phyloP scores from a whole-genome alignment of 1,284 basidiomycete genomes.

The Filobasidium uniguttulatum region DNA sequence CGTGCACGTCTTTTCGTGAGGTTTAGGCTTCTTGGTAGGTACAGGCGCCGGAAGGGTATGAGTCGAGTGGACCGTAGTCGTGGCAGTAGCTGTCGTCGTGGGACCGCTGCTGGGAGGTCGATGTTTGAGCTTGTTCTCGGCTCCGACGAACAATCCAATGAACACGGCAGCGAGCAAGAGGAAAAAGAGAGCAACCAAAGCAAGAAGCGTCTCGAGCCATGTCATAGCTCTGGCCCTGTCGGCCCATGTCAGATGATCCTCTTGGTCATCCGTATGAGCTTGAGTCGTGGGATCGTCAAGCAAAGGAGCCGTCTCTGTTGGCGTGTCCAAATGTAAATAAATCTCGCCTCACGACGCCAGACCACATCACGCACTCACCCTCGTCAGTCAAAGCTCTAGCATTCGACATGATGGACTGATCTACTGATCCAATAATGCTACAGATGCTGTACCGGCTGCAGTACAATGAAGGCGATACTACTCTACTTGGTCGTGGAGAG shows the following conservation, averaged over 20 bases:
- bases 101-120: slow-evolving; percentile 36
- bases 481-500: too few relatives aligned
- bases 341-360: too few relatives aligned
- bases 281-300: slow-evolving; percentile 21
- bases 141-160: slow-evolving; percentile 81
- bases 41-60: slow-evolving; percentile 32
- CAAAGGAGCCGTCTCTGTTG: slow-evolving; percentile 36
- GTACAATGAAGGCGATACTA: too few relatives aligned
- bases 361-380: slow-evolving; percentile 23
- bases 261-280: slow-evolving; percentile 4
- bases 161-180: slow-evolving; percentile 72
- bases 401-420: slow-evolving; percentile 24
- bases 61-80: slow-evolving; percentile 25
- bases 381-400: slow-evolving; percentile 35
- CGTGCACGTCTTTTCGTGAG: slow-evolving; percentile 51
- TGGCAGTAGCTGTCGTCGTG: slow-evolving; percentile 28
- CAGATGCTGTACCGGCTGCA: not conserved
- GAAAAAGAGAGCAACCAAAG: slow-evolving; percentile 57
- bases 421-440: not conserved
- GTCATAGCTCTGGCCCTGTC: slow-evolving; percentile 49
- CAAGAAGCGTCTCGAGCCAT: slow-evolving; percentile 68
- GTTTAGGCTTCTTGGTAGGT: slow-evolving; percentile 27
- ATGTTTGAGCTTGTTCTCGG: slow-evolving; percentile 55
- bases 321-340: too few relatives aligned
- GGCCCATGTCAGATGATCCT: slow-evolving; percentile 18